Conservation (phyloP, 2,329 filamentous ascomycete species). For the Exophiala dermatitidis region DNA sequence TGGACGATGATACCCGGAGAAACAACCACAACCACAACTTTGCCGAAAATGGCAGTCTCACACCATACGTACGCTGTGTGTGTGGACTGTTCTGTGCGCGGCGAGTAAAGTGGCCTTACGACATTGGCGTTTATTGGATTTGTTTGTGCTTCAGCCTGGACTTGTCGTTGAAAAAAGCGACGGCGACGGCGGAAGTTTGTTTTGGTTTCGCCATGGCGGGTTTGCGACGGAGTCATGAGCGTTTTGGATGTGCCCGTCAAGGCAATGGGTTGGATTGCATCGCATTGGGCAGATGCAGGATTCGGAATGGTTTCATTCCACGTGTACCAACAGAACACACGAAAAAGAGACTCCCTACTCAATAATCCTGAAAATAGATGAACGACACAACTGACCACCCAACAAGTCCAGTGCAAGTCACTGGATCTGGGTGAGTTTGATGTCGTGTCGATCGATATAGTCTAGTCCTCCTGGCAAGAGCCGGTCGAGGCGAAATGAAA, state of each 20-base stretch:
- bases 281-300: neutral
- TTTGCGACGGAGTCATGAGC: too few species aligned
- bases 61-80: neutral
- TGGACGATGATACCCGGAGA: conserved; percentile 21
- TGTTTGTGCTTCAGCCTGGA: neutral
- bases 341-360: conserved; percentile 18
- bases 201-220: too few species aligned
- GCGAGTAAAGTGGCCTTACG: conserved; percentile 6
- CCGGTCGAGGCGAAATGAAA: neutral
- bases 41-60: neutral
- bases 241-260: too few species aligned
- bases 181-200: too few species aligned
- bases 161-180: neutral
- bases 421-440: neutral
- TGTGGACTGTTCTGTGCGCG: neutral
- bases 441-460: conserved; percentile 9
- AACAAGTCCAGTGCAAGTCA: too few species aligned
- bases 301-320: neutral
- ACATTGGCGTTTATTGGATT: conserved; percentile 7
- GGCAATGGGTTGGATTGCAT: too few species aligned
- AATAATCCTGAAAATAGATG: conserved; percentile 12
- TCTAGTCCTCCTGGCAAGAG: neutral
- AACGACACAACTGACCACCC: too few species aligned
- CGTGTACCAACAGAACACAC: conserved; percentile 18
- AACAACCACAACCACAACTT: conserved; percentile 4